Evolutionary conservation across 768 basidiomycete species (phyloP).

Genomic region (Lactarius quietus): DNA sequence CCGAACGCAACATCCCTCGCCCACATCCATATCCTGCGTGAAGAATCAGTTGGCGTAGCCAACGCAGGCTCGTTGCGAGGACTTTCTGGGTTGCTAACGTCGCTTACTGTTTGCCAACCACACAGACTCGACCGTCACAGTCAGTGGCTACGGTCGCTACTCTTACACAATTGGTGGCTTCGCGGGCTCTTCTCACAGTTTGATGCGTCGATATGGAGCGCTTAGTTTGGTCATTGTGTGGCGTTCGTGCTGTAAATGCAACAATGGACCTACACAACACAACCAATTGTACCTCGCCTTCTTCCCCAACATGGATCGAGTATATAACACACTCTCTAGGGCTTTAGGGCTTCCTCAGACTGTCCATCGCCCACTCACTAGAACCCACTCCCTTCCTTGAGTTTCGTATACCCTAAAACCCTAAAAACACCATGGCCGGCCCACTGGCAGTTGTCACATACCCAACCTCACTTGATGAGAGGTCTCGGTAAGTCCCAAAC

Average conservation of each 20-base stretch:
- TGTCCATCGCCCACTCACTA: neutral
- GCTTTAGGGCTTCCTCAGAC: neutral
- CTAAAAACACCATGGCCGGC: constrained; percentile 13
- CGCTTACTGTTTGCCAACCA: neutral
- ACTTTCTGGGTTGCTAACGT: neutral
- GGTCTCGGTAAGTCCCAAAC: constrained; percentile 5
- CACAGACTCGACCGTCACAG: no score
- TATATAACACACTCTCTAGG: neutral
- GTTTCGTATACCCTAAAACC: neutral
- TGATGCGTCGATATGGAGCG: neutral
- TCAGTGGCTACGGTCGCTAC: neutral
- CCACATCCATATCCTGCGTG: neutral
- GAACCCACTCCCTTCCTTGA: neutral
- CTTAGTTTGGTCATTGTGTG: neutral
- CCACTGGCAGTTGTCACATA: constrained; percentile 10
- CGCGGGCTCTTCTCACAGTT: neutral
- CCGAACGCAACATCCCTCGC: neutral
- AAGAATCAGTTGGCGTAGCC: neutral
- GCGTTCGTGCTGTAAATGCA: neutral
- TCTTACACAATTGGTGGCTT: neutral
- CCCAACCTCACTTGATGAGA: constrained; percentile 2
- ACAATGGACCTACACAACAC: neutral
- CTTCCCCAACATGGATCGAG: neutral
- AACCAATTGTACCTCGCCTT: neutral
- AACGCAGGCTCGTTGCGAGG: neutral